Conservation (phyloP, 495 filamentous ascomycete genomes). For the Talaromyces ruber region DNA sequence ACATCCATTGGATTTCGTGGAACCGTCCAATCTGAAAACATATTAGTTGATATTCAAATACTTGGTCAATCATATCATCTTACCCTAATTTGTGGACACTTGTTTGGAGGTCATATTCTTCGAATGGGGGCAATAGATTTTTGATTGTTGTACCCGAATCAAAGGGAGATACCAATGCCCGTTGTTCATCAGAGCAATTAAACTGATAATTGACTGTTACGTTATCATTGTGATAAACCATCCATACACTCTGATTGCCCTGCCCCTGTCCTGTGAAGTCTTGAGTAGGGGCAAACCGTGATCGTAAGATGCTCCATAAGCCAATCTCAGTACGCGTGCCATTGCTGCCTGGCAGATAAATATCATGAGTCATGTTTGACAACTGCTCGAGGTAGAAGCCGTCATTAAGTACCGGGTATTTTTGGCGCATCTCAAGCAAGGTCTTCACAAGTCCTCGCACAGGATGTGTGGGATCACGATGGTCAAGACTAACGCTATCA, state of each 20-base stretch:
- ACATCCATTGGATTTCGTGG: constrained; percentile 37
- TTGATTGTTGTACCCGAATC: constrained; percentile 32
- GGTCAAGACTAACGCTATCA: constrained; percentile 40
- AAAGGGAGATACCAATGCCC: constrained; percentile 36
- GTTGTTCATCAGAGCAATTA: constrained; percentile 25
- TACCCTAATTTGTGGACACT: constrained; percentile 18
- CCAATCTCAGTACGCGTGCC: constrained; percentile 37
- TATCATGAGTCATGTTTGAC: constrained; percentile 29
- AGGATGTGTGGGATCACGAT: constrained; percentile 42
- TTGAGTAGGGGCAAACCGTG: constrained; percentile 25
- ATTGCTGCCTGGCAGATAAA: constrained; percentile 35
- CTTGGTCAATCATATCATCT: not conserved
- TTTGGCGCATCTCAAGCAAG: constrained; percentile 37
- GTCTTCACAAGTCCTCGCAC: constrained; percentile 33
- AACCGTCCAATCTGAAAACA: constrained; percentile 11
- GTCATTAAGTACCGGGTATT: constrained; percentile 40
- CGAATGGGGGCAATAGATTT: constrained; percentile 42
- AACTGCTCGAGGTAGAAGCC: constrained; percentile 32
- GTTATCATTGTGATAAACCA: constrained; percentile 40
- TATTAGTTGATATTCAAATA: not conserved
- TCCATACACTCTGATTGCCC: constrained; percentile 39
- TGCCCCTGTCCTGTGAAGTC: constrained; percentile 31
- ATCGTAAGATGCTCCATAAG: constrained; percentile 36
- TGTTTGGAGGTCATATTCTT: constrained; percentile 27
- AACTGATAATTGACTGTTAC: constrained; percentile 29